These are phyloP conservation scores for Stylosanthes scabra DNA, from an alignment of 331 rosid species.

Conservation along the genomic window DNA sequence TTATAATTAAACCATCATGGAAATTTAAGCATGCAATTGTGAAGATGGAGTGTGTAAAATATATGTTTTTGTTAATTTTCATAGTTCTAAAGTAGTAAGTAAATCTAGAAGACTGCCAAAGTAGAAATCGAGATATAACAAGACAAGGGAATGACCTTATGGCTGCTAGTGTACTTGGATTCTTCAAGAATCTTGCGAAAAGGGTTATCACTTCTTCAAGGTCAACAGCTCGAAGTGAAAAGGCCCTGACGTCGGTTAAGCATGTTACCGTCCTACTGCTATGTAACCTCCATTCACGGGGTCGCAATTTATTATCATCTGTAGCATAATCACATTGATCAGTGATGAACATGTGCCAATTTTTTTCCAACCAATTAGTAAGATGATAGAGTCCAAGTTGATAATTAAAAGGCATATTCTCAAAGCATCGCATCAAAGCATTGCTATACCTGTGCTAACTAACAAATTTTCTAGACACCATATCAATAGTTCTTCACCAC, in stretches of 20 bases:
- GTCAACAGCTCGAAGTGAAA: slow-evolving; percentile 75
- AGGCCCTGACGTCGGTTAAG: slow-evolving; percentile 76
- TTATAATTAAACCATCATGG: too few species aligned
- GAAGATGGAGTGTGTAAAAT: too few species aligned
- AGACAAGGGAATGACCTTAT: slow-evolving; percentile 55
- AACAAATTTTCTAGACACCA: slow-evolving; percentile 93
- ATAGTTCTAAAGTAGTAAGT: neutral
- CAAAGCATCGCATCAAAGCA: slow-evolving; percentile 31
- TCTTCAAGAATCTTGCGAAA: slow-evolving; percentile 73
- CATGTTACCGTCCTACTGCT: slow-evolving; percentile 70
- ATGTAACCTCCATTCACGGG: slow-evolving; percentile 58
- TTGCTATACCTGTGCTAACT: slow-evolving; percentile 64
- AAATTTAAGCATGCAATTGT: too few species aligned
- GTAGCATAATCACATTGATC: slow-evolving; percentile 30
- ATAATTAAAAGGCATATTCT: neutral
- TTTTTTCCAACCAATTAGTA: neutral
- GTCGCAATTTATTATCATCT: slow-evolving; percentile 68
- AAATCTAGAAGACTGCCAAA: too few species aligned
- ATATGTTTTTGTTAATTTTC: neutral
- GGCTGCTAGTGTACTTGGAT: slow-evolving; percentile 69
- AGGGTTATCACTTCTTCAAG: slow-evolving; percentile 76
- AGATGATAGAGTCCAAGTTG: neutral
- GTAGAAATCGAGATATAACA: neutral
- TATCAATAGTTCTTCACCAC: slow-evolving; percentile 87
- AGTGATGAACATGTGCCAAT: neutral